Evolutionary conservation across 257 asterid genomes (phyloP).

Genomic region (Solanum chilense): DNA sequence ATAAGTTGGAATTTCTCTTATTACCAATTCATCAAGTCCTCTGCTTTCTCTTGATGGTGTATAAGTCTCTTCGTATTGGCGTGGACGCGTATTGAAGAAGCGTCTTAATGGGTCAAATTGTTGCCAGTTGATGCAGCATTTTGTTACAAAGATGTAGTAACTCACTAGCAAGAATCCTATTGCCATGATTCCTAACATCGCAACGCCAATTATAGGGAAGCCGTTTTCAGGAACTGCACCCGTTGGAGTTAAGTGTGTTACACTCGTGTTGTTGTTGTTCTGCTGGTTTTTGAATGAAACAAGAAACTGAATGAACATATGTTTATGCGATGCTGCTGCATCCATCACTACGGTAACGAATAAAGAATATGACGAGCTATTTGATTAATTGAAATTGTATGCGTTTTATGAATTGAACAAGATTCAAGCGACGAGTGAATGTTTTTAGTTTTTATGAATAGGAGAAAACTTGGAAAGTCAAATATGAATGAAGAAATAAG

Average conservation of each 20-base stretch:
- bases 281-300: conserved; percentile 24
- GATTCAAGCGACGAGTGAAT: background rate
- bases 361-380: background rate
- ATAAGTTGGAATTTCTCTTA: conserved; percentile 61
- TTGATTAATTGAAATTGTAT: background rate
- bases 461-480: conserved; percentile 19
- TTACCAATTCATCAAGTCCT: conserved; percentile 60
- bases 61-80: conserved; percentile 20
- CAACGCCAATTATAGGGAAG: conserved; percentile 66
- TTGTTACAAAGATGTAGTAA: conserved; percentile 59
- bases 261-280: background rate
- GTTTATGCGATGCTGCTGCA: conserved; percentile 1
- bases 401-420: background rate
- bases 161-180: conserved; percentile 48
- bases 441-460: background rate
- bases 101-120: conserved; percentile 50
- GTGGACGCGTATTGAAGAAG: conserved; percentile 20
- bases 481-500: conserved; percentile 1
- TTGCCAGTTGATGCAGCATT: conserved; percentile 70
- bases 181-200: conserved; percentile 55
- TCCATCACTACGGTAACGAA: conserved; percentile 10
- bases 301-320: conserved; percentile 6
- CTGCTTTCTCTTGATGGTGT: conserved; percentile 47
- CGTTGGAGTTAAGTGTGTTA: conserved; percentile 16
- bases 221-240: conserved; percentile 23